Evolutionary conservation across 2,329 filamentous ascomycete genomes (phyloP).

Genomic region (Penicillium aurantiogriseum): DNA sequence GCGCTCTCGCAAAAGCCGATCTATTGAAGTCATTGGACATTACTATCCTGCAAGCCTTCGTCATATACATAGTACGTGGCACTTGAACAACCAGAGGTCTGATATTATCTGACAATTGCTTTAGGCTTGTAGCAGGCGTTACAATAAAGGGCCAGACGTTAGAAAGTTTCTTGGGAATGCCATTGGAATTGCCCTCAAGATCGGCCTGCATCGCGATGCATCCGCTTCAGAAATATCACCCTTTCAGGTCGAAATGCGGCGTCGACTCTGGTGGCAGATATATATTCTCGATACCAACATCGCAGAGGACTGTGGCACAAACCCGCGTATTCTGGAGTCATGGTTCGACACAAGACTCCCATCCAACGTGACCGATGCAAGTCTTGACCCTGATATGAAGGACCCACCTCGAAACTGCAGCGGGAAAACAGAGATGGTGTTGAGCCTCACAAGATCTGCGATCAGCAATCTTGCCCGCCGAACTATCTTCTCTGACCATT

Average conservation of each 20-base stretch:
- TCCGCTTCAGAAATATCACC: conserved; percentile 1
- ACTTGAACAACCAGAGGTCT: background rate
- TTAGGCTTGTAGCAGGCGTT: conserved; percentile 18
- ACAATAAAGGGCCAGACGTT: conserved; percentile 15
- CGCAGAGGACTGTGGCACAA: conserved; percentile 10
- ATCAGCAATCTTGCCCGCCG: conserved; percentile 21
- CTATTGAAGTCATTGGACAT: conserved; percentile 15
- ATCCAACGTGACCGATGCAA: conserved; percentile 17
- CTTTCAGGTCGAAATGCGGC: conserved; percentile 22
- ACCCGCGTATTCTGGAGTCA: conserved; percentile 13
- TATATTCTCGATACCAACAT: background rate
- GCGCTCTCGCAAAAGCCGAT: conserved; percentile 12
- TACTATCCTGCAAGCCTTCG: conserved; percentile 20
- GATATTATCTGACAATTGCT: background rate
- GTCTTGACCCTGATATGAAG: conserved; percentile 15
- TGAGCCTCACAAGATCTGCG: conserved; percentile 21
- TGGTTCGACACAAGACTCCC: conserved; percentile 16
- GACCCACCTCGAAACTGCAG: background rate
- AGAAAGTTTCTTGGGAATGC: conserved; percentile 8
- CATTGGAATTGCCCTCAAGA: conserved; percentile 15
- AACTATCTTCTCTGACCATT: conserved; percentile 22
- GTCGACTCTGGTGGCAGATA: conserved; percentile 5
- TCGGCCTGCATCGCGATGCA: conserved; percentile 15
- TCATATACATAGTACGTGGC: conserved; percentile 22
- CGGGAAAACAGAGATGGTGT: conserved; percentile 26